phyloP scores from a whole-genome alignment of 2,329 filamentous ascomycete species.

The Colletotrichum karsti region DNA sequence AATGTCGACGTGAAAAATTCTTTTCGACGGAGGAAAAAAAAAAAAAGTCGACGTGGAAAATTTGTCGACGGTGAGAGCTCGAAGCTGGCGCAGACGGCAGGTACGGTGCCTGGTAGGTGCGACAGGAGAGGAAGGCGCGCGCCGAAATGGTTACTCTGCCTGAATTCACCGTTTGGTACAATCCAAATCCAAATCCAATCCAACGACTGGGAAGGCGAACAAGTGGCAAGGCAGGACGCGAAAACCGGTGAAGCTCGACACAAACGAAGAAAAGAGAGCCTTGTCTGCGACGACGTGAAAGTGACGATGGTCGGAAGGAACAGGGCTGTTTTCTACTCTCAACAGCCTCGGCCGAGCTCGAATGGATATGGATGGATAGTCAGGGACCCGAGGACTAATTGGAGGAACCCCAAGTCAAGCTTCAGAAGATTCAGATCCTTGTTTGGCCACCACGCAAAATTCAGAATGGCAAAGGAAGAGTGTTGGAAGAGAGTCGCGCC shows the following conservation, averaged over 20 bases:
- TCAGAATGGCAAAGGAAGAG: conserved; percentile 1
- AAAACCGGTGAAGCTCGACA: background rate
- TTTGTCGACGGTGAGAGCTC: no score
- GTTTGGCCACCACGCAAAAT: conserved; percentile 1
- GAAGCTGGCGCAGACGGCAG: no score
- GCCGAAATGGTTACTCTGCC: background rate
- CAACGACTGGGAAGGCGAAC: background rate
- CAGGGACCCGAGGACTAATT: no score
- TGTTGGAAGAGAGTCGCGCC: conserved; percentile 14
- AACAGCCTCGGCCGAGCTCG: background rate
- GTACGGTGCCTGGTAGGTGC: no score
- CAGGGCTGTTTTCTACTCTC: conserved; percentile 5
- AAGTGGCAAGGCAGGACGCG: background rate
- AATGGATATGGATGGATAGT: background rate
- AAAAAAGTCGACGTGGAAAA: background rate
- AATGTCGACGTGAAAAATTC: no score
- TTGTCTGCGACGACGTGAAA: background rate
- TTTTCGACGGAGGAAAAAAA: no score
- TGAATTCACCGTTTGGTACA: background rate
- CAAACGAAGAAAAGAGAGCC: background rate
- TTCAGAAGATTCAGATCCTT: conserved; percentile 8
- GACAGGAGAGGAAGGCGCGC: background rate
- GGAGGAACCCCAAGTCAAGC: no score
- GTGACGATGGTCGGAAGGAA: background rate
- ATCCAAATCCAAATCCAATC: background rate